Conservation (phyloP, 768 basidiomycete species). For the Leucogyrophana mollusca region DNA sequence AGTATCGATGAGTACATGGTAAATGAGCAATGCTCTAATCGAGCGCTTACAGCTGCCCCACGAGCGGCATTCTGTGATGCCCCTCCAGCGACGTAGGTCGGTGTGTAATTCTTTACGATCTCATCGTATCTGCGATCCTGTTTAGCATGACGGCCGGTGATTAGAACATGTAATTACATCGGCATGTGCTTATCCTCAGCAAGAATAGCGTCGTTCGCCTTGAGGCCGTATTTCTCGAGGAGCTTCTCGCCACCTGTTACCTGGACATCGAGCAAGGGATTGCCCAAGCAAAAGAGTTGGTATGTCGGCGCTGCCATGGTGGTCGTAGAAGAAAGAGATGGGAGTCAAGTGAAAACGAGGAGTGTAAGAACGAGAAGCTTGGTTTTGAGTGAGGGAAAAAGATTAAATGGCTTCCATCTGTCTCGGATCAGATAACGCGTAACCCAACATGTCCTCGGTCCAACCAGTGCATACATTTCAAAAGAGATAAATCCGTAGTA, state of each 20-base stretch:
- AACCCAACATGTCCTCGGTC: not conserved
- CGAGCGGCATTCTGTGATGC: slow-evolving; percentile 97
- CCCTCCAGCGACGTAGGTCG: slow-evolving; percentile 94
- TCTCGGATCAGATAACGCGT: slow-evolving; percentile 1
- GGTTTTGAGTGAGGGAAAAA: slow-evolving; percentile 1
- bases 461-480: not conserved
- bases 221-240: slow-evolving; percentile 86
- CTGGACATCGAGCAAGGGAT: slow-evolving; percentile 96
- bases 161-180: slow-evolving; percentile 57
- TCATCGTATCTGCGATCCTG: slow-evolving; percentile 75
- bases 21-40: slow-evolving; percentile 8
- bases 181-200: slow-evolving; percentile 84
- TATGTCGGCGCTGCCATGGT: slow-evolving; percentile 48
- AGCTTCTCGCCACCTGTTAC: slow-evolving; percentile 82
- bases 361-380: not conserved
- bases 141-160: not conserved
- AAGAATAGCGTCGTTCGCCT: slow-evolving; percentile 94
- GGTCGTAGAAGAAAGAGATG: slow-evolving; percentile 8
- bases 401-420: slow-evolving; percentile 11
- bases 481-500: not conserved
- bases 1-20: slow-evolving; percentile 10
- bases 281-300: slow-evolving; percentile 87
- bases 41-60: slow-evolving; percentile 80
- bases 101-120: slow-evolving; percentile 67
- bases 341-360: slow-evolving; percentile 4